Evolutionary conservation across 805 yeast species (phyloP), one percentile per base, ranked within the genome.

Genomic region (Ogataea paraovalis): DNA sequence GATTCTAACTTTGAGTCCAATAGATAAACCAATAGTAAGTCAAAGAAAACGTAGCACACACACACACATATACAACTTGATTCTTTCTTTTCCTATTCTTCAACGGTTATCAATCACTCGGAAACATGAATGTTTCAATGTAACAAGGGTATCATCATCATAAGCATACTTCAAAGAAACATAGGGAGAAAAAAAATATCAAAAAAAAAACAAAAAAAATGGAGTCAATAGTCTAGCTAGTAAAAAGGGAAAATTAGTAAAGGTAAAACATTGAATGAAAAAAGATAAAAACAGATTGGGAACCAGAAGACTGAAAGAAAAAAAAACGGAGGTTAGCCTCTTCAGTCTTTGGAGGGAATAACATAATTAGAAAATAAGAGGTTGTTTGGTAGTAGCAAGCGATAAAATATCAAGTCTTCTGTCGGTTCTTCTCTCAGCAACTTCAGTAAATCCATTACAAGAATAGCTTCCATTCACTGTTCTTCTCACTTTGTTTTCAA

Each of bases 1-100:
- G n/a, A n/a, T n/a, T n/a, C n/a, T n/a, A n/a, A n/a, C n/a, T 34
- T 16, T 5, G 38, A 34, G 38, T 16, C 38, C 38, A n/a, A 34
- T 18, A 34, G 12, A 34, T 22, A 39, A 39, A 39, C 41, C 41
- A 23, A 23, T n/a, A 39, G 3, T 4, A 13, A 23, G 28, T 4
- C 21, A 39, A 21, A 39, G 28, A 14, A 23, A 39, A 39, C 41
- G 22, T 7, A 39, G 41, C 41, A 39, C 41, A 39, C 41, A 39
- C 41, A 39, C 41, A 39, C 41, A 39, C 41, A 39, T 39, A 39
- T 39, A 39, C 41, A 39, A 39, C 28, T 39, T 39, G 41, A 39
- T 39, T 22, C 13, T 4, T 37, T 37, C 19, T 39, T 18, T 39
- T 39, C 41, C n/a, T 39, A 2, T 38, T n/a, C 28, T 39, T 39